These are phyloP conservation scores for Neoarthrinium moseri DNA, from an alignment of 2,329 filamentous ascomycete genomes.

Conservation along the genomic window DNA sequence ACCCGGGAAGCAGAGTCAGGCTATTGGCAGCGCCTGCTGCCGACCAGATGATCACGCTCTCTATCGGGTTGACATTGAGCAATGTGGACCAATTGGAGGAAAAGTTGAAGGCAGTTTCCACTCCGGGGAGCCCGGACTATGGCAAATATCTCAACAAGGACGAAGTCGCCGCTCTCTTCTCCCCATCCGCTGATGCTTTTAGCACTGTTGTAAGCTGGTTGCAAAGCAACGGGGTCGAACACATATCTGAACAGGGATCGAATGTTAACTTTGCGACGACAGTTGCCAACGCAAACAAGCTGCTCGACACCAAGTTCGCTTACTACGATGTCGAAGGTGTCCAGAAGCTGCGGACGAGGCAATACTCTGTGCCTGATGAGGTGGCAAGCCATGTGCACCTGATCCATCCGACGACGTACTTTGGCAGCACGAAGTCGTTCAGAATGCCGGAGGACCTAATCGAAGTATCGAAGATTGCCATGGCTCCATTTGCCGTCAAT, in stretches of 20 bases:
- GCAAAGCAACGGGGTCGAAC: conserved; percentile 14
- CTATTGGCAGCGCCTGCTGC: conserved; percentile 5
- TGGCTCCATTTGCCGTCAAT: neutral
- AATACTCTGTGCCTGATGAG: conserved; percentile 23
- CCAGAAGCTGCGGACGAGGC: conserved; percentile 26
- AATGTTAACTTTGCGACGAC: conserved; percentile 25
- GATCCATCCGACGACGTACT: conserved; percentile 42
- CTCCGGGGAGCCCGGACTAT: conserved; percentile 19
- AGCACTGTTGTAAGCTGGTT: conserved; percentile 21
- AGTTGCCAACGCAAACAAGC: conserved; percentile 22
- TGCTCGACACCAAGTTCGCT: conserved; percentile 27
- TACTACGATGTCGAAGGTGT: conserved; percentile 29
- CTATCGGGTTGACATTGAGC: conserved; percentile 23
- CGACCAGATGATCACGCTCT: conserved; percentile 17
- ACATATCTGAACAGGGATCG: conserved; percentile 14
- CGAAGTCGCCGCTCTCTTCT: conserved; percentile 19
- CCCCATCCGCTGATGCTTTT: conserved; percentile 17
- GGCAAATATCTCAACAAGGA: conserved; percentile 21
- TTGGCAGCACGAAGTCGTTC: conserved; percentile 26
- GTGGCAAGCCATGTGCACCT: conserved; percentile 34
- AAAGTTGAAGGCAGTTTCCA: conserved; percentile 21
- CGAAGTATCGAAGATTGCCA: neutral
- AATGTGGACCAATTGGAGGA: conserved; percentile 21
- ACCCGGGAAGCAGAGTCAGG: conserved; percentile 6
- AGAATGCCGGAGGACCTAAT: conserved; percentile 4